A percentile compares a stretch with the other conserved stretches of the same genome.
Conservation (phyloP, 2,329 filamentous ascomycete species). For the Neospermospora avenae region DNA sequence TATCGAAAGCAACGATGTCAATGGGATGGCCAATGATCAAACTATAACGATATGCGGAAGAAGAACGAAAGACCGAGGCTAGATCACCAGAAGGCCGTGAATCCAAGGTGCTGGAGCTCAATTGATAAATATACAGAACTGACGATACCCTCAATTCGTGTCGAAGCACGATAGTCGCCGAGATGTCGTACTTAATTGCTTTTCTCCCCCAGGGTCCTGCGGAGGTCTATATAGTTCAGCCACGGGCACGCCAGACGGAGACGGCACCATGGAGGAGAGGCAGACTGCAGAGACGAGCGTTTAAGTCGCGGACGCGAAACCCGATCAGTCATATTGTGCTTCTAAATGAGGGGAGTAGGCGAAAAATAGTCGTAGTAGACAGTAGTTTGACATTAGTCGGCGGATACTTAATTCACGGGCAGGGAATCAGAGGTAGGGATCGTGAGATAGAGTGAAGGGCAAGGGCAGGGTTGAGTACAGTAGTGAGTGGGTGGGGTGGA, state of each 20-base stretch:
- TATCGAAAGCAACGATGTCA: background rate
- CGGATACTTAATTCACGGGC: constrained; percentile 5
- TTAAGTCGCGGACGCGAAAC: constrained; percentile 26
- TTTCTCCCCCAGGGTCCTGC: constrained; percentile 23
- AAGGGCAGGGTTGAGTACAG: constrained; percentile 7
- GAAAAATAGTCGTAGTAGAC: constrained; percentile 6
- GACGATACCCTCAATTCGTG: constrained; percentile 19
- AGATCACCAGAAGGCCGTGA: constrained; percentile 27
- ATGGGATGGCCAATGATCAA: background rate
- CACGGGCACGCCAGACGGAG: constrained; percentile 19
- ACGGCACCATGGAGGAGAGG: constrained; percentile 14
- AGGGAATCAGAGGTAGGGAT: constrained; percentile 22
- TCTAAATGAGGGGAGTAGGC: background rate
- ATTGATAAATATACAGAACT: constrained; percentile 31
- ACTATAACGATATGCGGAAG: background rate
- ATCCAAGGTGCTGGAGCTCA: constrained; percentile 22
- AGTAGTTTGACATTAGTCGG: constrained; percentile 28
- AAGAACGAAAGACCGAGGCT: constrained; percentile 28
- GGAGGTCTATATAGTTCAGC: constrained; percentile 30
- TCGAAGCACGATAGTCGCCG: constrained; percentile 27
- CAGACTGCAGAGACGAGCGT: constrained; percentile 22
- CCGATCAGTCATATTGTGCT: constrained; percentile 30
- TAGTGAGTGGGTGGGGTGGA: constrained; percentile 1
- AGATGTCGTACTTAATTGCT: constrained; percentile 27
- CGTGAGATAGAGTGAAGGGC: constrained; percentile 26